A percentile compares a stretch with the other conserved stretches of the same genome.
Conservation (phyloP, 129 eudicot genomes). For the Logfia minima region DNA sequence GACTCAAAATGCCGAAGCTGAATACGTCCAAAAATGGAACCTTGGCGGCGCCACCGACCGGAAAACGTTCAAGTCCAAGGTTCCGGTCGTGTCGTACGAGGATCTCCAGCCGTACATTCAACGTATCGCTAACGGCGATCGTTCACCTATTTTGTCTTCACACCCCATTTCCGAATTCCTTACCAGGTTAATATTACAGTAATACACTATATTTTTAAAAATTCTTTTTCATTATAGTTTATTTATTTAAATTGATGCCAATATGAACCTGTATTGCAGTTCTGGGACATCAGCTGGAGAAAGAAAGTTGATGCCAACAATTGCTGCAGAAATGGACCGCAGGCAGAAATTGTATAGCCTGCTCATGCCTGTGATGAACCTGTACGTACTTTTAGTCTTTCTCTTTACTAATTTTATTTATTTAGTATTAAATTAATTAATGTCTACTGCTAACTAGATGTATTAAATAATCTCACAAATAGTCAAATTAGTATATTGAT, state of each 20-base stretch:
- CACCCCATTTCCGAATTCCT: conserved; percentile 85
- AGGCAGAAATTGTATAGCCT: conserved; percentile 69
- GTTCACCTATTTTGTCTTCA: conserved; percentile 66
- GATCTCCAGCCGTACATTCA: conserved; percentile 73
- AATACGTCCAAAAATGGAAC: conserved; percentile 52
- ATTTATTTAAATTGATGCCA: no score
- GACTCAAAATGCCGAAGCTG: conserved; percentile 56
- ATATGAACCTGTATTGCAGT: conserved; percentile 31
- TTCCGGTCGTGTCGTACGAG: conserved; percentile 86
- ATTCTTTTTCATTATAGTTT: no score
- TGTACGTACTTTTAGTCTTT: conserved; percentile 44
- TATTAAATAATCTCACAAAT: background rate
- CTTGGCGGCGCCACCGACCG: conserved; percentile 58
- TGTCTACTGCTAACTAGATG: background rate
- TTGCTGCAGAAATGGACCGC: conserved; percentile 72
- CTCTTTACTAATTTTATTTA: background rate
- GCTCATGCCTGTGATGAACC: conserved; percentile 86
- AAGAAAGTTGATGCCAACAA: conserved; percentile 92
- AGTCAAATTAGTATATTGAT: no score
- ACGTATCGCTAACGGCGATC: conserved; percentile 76
- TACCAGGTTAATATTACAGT: conserved; percentile 54
- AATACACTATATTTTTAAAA: background rate
- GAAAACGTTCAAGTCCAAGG: conserved; percentile 55
- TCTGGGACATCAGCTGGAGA: conserved; percentile 96
- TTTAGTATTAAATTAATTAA: background rate